phyloP scores from a whole-genome alignment of 1,139 yeast species.

The Scheffersomyces segobiensis region DNA sequence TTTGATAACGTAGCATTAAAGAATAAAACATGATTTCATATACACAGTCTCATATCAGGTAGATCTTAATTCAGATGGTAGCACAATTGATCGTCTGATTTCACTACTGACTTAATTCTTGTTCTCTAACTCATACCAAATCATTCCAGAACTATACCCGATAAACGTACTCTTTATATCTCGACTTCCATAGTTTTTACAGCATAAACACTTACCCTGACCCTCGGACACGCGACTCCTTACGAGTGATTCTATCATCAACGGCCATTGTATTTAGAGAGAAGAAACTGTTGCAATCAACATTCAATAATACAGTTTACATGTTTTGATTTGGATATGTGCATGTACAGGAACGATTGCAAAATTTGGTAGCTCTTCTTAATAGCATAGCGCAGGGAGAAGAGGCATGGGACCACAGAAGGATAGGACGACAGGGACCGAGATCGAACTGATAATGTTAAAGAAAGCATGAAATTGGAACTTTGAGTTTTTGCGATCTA shows the following conservation, averaged over 20 bases:
- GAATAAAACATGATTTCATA: background rate
- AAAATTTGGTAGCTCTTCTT: too few species aligned
- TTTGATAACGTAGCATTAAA: too few species aligned
- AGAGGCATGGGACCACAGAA: background rate
- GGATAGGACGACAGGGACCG: background rate
- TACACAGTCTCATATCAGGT: background rate
- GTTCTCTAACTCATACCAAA: background rate
- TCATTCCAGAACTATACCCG: background rate
- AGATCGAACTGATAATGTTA: too few species aligned
- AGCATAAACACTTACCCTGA: conserved; percentile 35
- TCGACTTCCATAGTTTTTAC: background rate
- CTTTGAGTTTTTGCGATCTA: too few species aligned
- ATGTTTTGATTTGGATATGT: background rate
- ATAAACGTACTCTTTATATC: too few species aligned
- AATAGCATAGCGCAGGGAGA: too few species aligned
- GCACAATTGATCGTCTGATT: background rate
- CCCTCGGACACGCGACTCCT: conserved; percentile 37
- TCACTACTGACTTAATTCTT: background rate
- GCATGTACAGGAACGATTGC: background rate
- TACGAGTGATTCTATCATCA: conserved; percentile 18
- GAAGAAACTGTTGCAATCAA: background rate
- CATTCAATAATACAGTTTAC: background rate
- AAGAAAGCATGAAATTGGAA: too few species aligned
- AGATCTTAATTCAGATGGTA: background rate
- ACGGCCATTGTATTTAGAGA: conserved; percentile 3